Evolutionary conservation across 108 stramenopile species (phyloP).

Genomic region (Chaetoceros muelleri): DNA sequence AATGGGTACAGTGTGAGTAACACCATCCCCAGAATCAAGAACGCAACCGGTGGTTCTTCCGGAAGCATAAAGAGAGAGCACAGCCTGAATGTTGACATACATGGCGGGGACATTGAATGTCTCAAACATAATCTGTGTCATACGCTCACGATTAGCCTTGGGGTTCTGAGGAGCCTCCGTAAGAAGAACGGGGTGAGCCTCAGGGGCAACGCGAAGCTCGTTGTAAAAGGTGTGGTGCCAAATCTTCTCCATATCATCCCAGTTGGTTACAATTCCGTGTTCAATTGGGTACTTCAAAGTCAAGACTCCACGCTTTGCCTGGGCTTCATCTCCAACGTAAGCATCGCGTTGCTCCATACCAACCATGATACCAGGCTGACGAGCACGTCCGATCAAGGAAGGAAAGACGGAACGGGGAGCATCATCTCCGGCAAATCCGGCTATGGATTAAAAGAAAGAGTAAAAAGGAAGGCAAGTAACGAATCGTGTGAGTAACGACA

Average conservation of each 20-base stretch:
- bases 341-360: slow-evolving; percentile 99
- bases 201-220: slow-evolving; percentile 89
- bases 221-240: slow-evolving; percentile 99
- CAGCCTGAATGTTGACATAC: slow-evolving; percentile 99
- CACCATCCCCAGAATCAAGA: slow-evolving; percentile 89
- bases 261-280: slow-evolving; percentile 98
- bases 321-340: slow-evolving; percentile 98
- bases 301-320: slow-evolving; percentile 96
- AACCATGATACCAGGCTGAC: slow-evolving; percentile 97
- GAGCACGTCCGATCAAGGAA: slow-evolving; percentile 92
- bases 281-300: slow-evolving; percentile 99
- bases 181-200: slow-evolving; percentile 98
- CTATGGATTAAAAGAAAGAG: slow-evolving; percentile 31
- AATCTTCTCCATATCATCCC: slow-evolving; percentile 98
- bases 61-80: slow-evolving; percentile 90
- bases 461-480: no score
- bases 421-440: slow-evolving; percentile 92
- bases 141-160: slow-evolving; percentile 99
- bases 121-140: slow-evolving; percentile 99
- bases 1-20: slow-evolving; percentile 93
- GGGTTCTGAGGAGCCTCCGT: slow-evolving; percentile 99
- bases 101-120: slow-evolving; percentile 99
- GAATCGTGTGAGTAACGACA: no score
- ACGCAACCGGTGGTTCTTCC: slow-evolving; percentile 95
- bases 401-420: slow-evolving; percentile 96